Evolutionary conservation across 768 basidiomycete species (phyloP).

Genomic region (Clavulina sp.): DNA sequence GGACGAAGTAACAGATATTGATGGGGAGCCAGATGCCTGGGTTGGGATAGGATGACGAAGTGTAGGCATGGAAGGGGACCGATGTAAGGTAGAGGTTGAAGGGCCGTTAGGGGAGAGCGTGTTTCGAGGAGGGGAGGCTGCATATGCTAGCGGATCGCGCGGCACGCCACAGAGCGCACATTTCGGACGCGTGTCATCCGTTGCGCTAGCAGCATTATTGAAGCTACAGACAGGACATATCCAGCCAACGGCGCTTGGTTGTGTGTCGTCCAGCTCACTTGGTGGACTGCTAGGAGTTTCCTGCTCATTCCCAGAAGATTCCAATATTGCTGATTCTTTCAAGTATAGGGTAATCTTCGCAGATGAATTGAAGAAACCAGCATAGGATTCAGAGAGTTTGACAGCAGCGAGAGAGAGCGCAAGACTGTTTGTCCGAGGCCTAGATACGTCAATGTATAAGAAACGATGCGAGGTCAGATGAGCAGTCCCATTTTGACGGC

Average conservation of each 20-base stretch:
- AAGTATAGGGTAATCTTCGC: slow-evolving; percentile 74
- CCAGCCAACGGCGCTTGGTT: slow-evolving; percentile 35
- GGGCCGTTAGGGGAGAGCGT: background rate
- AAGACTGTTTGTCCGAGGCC: slow-evolving; percentile 40
- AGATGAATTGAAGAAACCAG: slow-evolving; percentile 76
- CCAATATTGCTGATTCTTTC: slow-evolving; percentile 8
- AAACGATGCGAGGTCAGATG: slow-evolving; percentile 70
- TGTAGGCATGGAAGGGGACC: background rate
- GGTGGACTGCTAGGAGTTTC: background rate
- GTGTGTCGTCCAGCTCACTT: slow-evolving; percentile 13
- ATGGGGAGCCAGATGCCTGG: slow-evolving; percentile 19
- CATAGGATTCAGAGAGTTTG: slow-evolving; percentile 69
- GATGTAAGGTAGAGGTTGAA: background rate
- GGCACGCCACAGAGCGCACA: slow-evolving; percentile 77
- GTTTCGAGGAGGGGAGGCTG: background rate
- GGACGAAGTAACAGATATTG: slow-evolving; percentile 21
- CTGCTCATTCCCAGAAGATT: background rate
- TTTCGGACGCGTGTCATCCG: slow-evolving; percentile 13
- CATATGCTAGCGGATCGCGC: slow-evolving; percentile 2
- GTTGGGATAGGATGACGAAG: background rate
- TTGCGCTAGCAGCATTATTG: slow-evolving; percentile 51
- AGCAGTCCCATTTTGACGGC: slow-evolving; percentile 57
- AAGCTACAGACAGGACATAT: slow-evolving; percentile 80
- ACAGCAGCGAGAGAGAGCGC: slow-evolving; percentile 46
- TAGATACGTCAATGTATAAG: slow-evolving; percentile 51